phyloP scores from a whole-genome alignment of 441 rosid species.

The Populus hybrid region DNA sequence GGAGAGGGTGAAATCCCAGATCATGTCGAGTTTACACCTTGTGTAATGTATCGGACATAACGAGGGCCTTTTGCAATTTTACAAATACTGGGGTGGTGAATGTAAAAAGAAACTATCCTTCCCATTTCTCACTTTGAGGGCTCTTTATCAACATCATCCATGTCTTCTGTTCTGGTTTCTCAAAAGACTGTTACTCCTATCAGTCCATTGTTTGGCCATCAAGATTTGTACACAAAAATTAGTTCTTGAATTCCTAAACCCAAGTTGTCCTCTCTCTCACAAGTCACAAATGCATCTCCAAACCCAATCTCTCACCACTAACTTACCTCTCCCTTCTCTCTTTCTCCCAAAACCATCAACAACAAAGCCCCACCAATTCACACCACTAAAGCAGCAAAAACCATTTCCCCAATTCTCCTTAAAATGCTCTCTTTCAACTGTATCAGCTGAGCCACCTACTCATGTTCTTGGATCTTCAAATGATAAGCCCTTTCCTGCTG shows the following conservation, averaged over 20 bases:
- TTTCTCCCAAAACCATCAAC: constrained; percentile 13
- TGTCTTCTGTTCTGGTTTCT: not conserved
- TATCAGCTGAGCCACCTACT: constrained; percentile 28
- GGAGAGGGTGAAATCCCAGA: too few relatives aligned
- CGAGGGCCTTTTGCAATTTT: not conserved
- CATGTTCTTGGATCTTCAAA: constrained; percentile 22
- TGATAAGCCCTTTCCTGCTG: constrained; percentile 73
- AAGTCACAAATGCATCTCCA: constrained; percentile 49
- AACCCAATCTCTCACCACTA: constrained; percentile 47
- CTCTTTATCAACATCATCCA: not conserved
- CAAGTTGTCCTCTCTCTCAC: not conserved
- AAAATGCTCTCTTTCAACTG: constrained; percentile 64
- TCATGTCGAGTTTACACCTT: too few relatives aligned
- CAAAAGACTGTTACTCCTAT: not conserved
- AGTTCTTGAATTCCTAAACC: not conserved
- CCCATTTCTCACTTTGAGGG: not conserved
- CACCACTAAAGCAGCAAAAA: constrained; percentile 32
- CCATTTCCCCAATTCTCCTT: constrained; percentile 37
- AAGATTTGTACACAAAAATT: not conserved
- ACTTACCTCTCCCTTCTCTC: constrained; percentile 34
- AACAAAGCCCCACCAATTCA: constrained; percentile 23
- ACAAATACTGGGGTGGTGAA: not conserved
- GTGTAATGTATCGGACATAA: too few relatives aligned
- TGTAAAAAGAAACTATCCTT: not conserved
- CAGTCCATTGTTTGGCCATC: not conserved